A percentile compares a stretch with the other conserved stretches of the same genome.
Conservation (phyloP, 805 yeast genomes). For the Priceomyces haplophilus region DNA sequence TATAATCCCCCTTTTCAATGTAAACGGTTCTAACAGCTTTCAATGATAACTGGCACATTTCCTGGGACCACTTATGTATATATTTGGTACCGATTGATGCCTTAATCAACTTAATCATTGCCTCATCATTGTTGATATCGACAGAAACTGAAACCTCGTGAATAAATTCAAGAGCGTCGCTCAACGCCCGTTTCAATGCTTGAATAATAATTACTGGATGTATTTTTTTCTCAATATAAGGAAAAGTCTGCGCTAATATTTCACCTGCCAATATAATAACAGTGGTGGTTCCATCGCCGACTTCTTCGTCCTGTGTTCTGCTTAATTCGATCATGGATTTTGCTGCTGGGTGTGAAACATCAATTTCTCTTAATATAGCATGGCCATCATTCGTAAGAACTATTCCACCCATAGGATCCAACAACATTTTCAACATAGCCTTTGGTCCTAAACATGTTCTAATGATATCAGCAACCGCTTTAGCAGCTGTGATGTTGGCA, state of each 20-base stretch:
- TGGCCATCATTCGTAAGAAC: constrained; percentile 98
- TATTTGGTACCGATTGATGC: constrained; percentile 97
- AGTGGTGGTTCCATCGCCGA: constrained; percentile 97
- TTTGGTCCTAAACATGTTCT: constrained; percentile 98
- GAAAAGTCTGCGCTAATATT: constrained; percentile 90
- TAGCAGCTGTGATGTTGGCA: constrained; percentile 98
- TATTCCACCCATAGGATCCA: constrained; percentile 96
- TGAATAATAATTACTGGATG: constrained; percentile 96
- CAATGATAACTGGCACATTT: constrained; percentile 86
- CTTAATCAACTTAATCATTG: constrained; percentile 80
- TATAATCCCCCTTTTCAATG: constrained; percentile 55
- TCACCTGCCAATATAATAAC: constrained; percentile 97
- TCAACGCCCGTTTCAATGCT: constrained; percentile 86
- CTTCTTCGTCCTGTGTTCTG: constrained; percentile 98
- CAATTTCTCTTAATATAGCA: constrained; percentile 95
- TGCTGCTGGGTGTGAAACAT: constrained; percentile 98
- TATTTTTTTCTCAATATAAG: constrained; percentile 89
- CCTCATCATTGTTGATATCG: constrained; percentile 77
- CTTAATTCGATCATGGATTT: constrained; percentile 96
- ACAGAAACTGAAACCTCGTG: constrained; percentile 80
- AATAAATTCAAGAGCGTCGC: constrained; percentile 86
- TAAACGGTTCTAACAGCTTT: constrained; percentile 84
- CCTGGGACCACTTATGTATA: constrained; percentile 83
- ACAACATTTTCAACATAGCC: constrained; percentile 96
- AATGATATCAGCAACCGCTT: constrained; percentile 96